These are phyloP conservation scores for Fusarium bulbicola DNA, from an alignment of 2,329 filamentous ascomycete genomes.

Conservation along the genomic window DNA sequence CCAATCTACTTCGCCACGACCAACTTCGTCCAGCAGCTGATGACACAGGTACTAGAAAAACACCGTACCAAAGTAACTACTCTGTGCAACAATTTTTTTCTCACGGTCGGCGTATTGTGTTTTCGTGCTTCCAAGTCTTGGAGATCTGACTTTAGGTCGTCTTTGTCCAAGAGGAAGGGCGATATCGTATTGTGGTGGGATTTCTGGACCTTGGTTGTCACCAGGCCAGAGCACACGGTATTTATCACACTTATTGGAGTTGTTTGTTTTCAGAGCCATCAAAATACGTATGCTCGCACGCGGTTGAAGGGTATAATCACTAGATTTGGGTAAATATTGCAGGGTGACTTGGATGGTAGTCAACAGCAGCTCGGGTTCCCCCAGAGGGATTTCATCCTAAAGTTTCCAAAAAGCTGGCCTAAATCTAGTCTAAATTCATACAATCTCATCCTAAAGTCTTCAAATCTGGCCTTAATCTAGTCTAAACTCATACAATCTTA, in stretches of 20 bases:
- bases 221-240: background rate
- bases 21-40: constrained; percentile 30
- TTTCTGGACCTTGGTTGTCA: background rate
- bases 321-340: background rate
- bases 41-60: background rate
- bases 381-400: background rate
- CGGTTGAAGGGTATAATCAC: background rate
- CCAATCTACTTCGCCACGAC: constrained; percentile 22
- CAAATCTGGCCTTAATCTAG: too few species aligned
- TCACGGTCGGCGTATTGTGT: background rate
- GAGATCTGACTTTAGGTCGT: background rate
- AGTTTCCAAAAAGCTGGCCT: background rate
- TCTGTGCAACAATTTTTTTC: background rate
- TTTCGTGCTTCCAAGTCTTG: background rate
- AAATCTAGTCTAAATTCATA: background rate
- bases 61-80: background rate
- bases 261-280: background rate
- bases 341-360: background rate
- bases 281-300: background rate
- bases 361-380: background rate
- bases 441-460: background rate
- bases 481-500: too few species aligned
- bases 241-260: background rate
- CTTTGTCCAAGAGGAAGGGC: background rate
- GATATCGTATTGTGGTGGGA: background rate